Conservation (phyloP, 345 rosid species). For the Moricandia moricandioides region DNA sequence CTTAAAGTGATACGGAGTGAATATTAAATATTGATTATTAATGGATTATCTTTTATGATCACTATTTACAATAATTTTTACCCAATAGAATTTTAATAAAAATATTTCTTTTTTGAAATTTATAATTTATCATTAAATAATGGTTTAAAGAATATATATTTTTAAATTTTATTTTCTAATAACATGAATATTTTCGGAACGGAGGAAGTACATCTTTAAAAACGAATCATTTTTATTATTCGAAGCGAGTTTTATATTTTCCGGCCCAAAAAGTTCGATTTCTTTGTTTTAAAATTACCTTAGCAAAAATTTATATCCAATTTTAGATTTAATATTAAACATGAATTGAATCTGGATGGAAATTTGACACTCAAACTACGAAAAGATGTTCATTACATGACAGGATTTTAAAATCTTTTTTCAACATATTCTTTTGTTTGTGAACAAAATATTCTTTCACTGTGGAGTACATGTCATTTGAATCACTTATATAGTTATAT, state of each 20-base stretch:
- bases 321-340: background rate
- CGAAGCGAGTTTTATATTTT: background rate
- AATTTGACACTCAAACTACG: background rate
- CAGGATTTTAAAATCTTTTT: background rate
- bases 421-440: background rate
- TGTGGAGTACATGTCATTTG: background rate
- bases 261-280: background rate
- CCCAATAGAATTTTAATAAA: no score
- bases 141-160: no score
- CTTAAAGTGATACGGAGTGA: no score
- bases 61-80: no score
- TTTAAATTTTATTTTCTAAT: no score
- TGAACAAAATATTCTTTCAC: background rate
- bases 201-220: background rate
- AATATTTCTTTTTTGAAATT: no score
- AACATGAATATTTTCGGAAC: no score
- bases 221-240: background rate
- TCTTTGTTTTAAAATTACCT: background rate
- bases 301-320: background rate
- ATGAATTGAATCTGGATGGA: background rate
- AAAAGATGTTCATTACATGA: background rate
- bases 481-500: no score
- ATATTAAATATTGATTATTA: no score
- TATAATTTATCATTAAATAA: no score
- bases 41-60: no score